These are phyloP conservation scores for Coelastrella sp. DNA, from an alignment of 139 green algal species.

Conservation along the genomic window DNA sequence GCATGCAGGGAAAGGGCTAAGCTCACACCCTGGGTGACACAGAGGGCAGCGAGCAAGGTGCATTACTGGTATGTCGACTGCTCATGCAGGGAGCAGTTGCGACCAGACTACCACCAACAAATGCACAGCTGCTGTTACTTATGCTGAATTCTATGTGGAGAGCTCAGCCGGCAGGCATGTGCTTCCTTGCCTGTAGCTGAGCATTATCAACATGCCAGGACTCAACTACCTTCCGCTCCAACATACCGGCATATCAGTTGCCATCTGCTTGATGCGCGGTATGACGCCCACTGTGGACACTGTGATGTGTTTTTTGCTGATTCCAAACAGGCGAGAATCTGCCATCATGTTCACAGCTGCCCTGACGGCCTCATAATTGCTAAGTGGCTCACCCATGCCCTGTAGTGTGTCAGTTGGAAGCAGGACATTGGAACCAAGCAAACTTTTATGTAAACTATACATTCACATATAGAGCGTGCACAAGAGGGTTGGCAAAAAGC, in stretches of 20 bases:
- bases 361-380: constrained; percentile 93
- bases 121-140: no score
- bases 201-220: no score
- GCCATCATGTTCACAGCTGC: constrained; percentile 82
- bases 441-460: no score
- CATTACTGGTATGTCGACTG: not conserved
- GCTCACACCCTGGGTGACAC: constrained; percentile 78
- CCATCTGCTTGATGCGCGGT: constrained; percentile 79
- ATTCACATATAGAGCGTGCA: no score
- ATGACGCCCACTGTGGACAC: constrained; percentile 94
- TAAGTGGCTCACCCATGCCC: constrained; percentile 97
- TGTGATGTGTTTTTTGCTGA: constrained; percentile 84
- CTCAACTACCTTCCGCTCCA: not conserved
- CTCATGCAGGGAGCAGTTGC: no score
- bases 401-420: no score
- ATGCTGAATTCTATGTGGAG: no score
- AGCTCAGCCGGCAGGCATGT: no score
- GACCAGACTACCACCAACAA: no score
- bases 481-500: no score
- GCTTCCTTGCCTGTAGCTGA: no score
- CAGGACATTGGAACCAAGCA: no score
- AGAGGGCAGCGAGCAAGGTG: not conserved
- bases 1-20: constrained; percentile 96
- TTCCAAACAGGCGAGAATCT: constrained; percentile 74
- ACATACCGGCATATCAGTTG: constrained; percentile 81